Percentiles rank a stretch among this genome's conserved stretches.
These are phyloP conservation scores for Sporothrix protearum DNA, from an alignment of 2,329 filamentous ascomycete species.

Conservation along the genomic window DNA sequence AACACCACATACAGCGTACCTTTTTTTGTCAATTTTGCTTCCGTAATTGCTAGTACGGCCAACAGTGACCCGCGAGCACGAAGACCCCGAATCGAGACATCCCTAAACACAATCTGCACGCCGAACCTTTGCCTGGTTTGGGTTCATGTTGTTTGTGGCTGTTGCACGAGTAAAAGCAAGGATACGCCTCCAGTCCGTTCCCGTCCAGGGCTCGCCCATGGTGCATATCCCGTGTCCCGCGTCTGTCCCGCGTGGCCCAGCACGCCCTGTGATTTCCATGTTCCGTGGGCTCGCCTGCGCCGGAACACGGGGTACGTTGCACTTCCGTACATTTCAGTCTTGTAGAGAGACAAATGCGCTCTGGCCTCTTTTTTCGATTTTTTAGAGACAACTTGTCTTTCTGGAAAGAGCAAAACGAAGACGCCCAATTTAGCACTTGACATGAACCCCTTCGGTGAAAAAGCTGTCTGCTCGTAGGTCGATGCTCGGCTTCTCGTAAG, in stretches of 20 bases:
- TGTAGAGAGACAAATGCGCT: not conserved
- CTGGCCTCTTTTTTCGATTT: constrained; percentile 1
- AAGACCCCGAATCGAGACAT: not conserved
- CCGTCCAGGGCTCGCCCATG: not conserved
- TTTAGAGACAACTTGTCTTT: no score
- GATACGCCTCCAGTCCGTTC: not conserved
- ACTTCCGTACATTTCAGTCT: constrained; percentile 11
- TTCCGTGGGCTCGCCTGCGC: constrained; percentile 8
- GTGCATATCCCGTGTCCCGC: not conserved
- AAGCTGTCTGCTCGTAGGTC: not conserved
- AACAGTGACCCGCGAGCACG: not conserved
- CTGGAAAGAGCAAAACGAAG: not conserved
- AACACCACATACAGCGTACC: not conserved
- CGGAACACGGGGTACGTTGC: constrained; percentile 13
- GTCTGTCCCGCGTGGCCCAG: not conserved
- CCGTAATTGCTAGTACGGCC: constrained; percentile 11
- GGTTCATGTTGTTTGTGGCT: not conserved
- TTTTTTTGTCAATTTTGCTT: not conserved
- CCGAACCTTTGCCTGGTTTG: not conserved
- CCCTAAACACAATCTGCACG: not conserved
- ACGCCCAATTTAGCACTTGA: not conserved
- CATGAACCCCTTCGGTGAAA: not conserved
- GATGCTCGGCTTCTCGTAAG: not conserved
- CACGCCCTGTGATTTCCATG: not conserved
- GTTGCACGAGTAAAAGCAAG: not conserved